Evolutionary conservation across 345 rosid species (phyloP).

Genomic region (Sisymbrium irio): DNA sequence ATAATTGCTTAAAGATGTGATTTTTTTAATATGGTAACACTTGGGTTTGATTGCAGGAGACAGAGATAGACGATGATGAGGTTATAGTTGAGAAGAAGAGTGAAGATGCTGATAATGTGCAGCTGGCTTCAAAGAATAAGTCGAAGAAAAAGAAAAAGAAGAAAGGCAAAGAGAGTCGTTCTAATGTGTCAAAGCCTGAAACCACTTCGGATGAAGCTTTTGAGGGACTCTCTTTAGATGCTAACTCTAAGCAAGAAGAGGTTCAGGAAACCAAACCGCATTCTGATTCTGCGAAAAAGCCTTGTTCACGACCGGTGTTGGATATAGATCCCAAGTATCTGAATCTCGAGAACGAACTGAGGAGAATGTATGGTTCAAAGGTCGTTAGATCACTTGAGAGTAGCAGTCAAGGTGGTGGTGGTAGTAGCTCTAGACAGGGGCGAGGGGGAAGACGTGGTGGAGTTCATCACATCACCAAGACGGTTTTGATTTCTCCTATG

Average conservation of each 20-base stretch:
- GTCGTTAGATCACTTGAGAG: constrained; percentile 78
- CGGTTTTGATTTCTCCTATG: constrained; percentile 61
- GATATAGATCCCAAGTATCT: constrained; percentile 71
- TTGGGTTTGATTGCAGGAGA: constrained; percentile 42
- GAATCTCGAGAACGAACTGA: constrained; percentile 71
- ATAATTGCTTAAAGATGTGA: neutral
- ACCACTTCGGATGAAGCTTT: constrained; percentile 44
- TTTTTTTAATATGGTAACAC: too few species aligned
- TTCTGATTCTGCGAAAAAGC: constrained; percentile 27
- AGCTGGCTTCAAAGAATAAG: constrained; percentile 40
- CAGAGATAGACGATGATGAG: constrained; percentile 38
- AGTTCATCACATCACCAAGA: constrained; percentile 60
- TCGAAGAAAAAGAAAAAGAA: constrained; percentile 87
- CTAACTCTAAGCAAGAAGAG: constrained; percentile 31
- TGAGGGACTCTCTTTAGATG: constrained; percentile 45
- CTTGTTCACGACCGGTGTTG: constrained; percentile 37
- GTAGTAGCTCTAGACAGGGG: constrained; percentile 59
- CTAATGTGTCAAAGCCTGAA: constrained; percentile 36
- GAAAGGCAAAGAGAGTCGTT: constrained; percentile 50
- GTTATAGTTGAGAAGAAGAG: constrained; percentile 29
- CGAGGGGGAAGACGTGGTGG: constrained; percentile 83
- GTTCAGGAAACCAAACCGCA: constrained; percentile 32
- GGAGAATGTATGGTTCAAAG: constrained; percentile 82
- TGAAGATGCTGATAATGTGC: constrained; percentile 1
- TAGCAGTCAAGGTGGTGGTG: constrained; percentile 48